These are phyloP conservation scores for Obba rivulosa DNA, from an alignment of 768 basidiomycete genomes.

Conservation along the genomic window DNA sequence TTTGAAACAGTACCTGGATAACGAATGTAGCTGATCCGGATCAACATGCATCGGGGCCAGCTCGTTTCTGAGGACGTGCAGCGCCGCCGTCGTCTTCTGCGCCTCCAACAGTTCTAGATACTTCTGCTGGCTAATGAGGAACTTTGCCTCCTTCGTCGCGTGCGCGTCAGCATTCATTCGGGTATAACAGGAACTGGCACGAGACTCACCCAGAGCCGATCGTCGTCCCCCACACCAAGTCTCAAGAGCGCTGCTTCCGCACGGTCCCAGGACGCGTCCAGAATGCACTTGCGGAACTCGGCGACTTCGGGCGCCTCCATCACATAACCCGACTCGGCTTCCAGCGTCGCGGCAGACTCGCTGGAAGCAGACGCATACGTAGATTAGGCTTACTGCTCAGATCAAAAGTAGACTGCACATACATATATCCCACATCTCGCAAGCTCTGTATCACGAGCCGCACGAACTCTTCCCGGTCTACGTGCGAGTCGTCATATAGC, in stretches of 20 bases:
- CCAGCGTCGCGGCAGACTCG: constrained; percentile 82
- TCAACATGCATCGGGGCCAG: constrained; percentile 79
- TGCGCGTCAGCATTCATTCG: background rate
- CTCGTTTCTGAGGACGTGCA: constrained; percentile 83
- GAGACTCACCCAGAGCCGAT: constrained; percentile 59
- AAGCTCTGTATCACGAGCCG: constrained; percentile 85
- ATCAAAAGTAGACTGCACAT: constrained; percentile 13
- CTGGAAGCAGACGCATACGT: constrained; percentile 33
- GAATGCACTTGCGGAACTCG: constrained; percentile 73
- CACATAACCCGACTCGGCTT: constrained; percentile 88
- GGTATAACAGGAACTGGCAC: background rate
- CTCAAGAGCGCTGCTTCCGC: constrained; percentile 66
- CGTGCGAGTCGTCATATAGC: constrained; percentile 70
- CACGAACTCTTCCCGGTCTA: constrained; percentile 89
- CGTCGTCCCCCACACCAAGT: constrained; percentile 64
- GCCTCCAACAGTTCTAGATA: constrained; percentile 90
- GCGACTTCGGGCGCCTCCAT: constrained; percentile 76
- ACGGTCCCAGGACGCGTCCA: constrained; percentile 75
- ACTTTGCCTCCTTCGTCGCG: constrained; percentile 61
- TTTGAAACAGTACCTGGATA: constrained; percentile 65
- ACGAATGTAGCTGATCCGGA: constrained; percentile 73
- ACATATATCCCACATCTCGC: constrained; percentile 76
- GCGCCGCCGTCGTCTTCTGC: constrained; percentile 71
- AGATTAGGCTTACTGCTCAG: constrained; percentile 9
- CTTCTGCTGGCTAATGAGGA: constrained; percentile 91